Base-by-base conservation (phyloP, 768 basidiomycete genomes). In the Hydnum rufescens region DNA sequence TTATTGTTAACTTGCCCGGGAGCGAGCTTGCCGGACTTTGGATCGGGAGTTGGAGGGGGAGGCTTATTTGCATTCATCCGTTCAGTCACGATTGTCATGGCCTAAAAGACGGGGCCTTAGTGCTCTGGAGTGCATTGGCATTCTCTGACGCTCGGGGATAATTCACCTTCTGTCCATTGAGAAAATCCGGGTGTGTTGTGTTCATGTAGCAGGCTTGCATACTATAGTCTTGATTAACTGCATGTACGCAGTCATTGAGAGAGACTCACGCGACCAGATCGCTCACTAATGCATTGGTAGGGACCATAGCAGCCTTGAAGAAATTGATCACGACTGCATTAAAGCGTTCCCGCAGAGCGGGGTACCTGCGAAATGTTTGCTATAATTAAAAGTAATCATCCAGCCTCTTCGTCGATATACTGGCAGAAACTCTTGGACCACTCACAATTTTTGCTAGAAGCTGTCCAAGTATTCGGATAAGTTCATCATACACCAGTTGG, bases 171-270 rank as follows among this genome's bases (percentile, higher is more conserved):
- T 99, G 93, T 23, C 95, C 95, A 56, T 79, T 85, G 63, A 99
- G 76, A 69, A 99, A 97, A 67, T 99, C 95, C 1, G 95, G 95
- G 64, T 99, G 95, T 1, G 93, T 97, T 13, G 95, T 97, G 69
- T 99, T 99, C 61, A 99, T 82, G 64, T 97, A 99, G 64, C 89
- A 93, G 32, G 92, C 89, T 70, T 97, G 93, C 90, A 96, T 96
- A 32, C 84, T 89, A 54, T n/a, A n/a, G 44, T 36, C 16, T 28
- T 19, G n/a, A 29, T 23, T 23, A 52, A 39, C 50, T 25, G 19
- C 28, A 6, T 18, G 19, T 19, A 19, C 4, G 5, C 22, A 36
- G 26, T 5, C 48, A 6, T 52, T 22, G 23, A 0, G 23, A 16
- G 13, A 5, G 28, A 76, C 85, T 64, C 63, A 89, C 82, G 85